Conservation (phyloP, 1,284 basidiomycete species). For the Cryptococcus neoformans region DNA sequence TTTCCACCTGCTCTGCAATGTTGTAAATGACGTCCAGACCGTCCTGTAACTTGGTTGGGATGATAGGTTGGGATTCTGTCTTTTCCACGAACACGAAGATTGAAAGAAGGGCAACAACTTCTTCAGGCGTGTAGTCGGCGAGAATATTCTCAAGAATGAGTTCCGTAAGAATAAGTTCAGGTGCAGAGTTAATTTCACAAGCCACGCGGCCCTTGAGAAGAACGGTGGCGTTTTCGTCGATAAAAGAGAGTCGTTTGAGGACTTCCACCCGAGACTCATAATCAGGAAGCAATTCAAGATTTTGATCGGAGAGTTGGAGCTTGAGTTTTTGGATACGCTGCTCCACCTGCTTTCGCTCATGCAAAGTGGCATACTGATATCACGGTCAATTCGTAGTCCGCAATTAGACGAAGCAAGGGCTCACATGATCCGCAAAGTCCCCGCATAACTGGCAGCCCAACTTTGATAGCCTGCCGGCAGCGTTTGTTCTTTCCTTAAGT, state of each 20-base stretch:
- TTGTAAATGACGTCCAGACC: slow-evolving; percentile 74
- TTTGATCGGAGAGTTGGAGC: slow-evolving; percentile 87
- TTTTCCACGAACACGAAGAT: slow-evolving; percentile 98
- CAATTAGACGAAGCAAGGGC: slow-evolving; percentile 26
- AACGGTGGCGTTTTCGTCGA: slow-evolving; percentile 91
- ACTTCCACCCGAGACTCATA: slow-evolving; percentile 93
- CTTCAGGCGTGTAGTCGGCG: slow-evolving; percentile 85
- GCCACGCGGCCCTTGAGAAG: slow-evolving; percentile 95
- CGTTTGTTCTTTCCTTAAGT: slow-evolving; percentile 60
- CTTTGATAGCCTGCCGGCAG: slow-evolving; percentile 52
- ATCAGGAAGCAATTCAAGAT: slow-evolving; percentile 93
- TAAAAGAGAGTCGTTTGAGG: slow-evolving; percentile 85
- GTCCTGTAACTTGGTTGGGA: slow-evolving; percentile 65
- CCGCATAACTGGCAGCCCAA: slow-evolving; percentile 60
- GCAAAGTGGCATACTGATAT: slow-evolving; percentile 68
- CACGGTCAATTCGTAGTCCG: no score
- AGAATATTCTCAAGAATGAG: slow-evolving; percentile 95
- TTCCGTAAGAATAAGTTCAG: slow-evolving; percentile 93
- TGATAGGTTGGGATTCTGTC: slow-evolving; percentile 77
- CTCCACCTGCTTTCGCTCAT: slow-evolving; percentile 70
- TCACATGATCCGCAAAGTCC: slow-evolving; percentile 66
- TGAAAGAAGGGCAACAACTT: slow-evolving; percentile 94
- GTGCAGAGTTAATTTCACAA: slow-evolving; percentile 99
- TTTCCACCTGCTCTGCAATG: slow-evolving; percentile 78
- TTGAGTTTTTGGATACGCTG: slow-evolving; percentile 71